Conservation (phyloP, 495 filamentous ascomycete species). For the Hapsidospora chrysogenum region DNA sequence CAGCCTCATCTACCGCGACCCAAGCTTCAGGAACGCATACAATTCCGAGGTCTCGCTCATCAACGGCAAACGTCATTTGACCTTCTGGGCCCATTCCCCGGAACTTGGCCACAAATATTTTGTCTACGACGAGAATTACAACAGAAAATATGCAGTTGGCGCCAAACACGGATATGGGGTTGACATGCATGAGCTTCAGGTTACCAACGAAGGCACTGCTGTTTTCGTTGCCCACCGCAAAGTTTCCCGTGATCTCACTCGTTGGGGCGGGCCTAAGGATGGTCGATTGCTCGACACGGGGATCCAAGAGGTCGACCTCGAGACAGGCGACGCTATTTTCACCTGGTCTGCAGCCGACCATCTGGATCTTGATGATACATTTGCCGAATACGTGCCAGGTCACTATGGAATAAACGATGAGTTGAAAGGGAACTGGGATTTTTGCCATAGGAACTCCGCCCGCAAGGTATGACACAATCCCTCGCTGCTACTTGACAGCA, state of each 20-base stretch:
- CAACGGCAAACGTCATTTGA: constrained; percentile 5
- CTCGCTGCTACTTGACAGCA: too few relatives aligned
- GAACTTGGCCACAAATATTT: constrained; percentile 6
- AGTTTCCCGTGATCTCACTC: constrained; percentile 5
- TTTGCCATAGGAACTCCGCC: constrained; percentile 23
- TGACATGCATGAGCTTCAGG: constrained; percentile 7
- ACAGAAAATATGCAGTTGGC: constrained; percentile 6
- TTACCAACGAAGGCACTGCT: constrained; percentile 4
- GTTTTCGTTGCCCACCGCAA: constrained; percentile 4
- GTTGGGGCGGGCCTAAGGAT: constrained; percentile 5
- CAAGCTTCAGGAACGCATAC: constrained; percentile 1
- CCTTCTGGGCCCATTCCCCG: constrained; percentile 6
- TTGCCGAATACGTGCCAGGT: constrained; percentile 2
- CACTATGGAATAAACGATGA: background rate
- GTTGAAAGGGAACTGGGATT: constrained; percentile 10
- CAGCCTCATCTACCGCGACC: constrained; percentile 8
- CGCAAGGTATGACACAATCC: constrained; percentile 12
- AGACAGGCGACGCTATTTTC: constrained; percentile 13
- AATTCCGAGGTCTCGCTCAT: background rate
- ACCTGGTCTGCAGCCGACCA: constrained; percentile 24
- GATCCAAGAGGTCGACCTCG: constrained; percentile 9
- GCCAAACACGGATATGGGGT: background rate
- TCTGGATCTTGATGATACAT: constrained; percentile 7
- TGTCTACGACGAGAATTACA: constrained; percentile 8
- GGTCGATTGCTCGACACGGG: constrained; percentile 7